Percentiles rank a stretch among this genome's conserved stretches.
phyloP scores from a whole-genome alignment of 2,329 filamentous ascomycete genomes.

The Ophiocordyceps camponoti-floridani region DNA sequence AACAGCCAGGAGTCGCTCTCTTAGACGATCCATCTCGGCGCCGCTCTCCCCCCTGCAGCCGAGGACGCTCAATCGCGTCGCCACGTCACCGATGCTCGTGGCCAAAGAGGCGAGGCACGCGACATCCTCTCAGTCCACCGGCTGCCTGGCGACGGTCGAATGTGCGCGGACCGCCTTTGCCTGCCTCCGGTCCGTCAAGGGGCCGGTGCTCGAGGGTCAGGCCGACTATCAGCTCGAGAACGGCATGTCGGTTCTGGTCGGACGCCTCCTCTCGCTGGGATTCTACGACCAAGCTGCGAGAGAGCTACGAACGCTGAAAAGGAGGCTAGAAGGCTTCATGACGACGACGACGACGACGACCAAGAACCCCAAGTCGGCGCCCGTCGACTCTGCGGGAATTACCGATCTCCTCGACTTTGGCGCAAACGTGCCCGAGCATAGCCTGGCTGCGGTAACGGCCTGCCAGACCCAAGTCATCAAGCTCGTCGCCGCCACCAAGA shows the following conservation, averaged over 20 bases:
- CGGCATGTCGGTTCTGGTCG: slow-evolving; percentile 52
- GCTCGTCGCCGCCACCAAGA: slow-evolving; percentile 41
- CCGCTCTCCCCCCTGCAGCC: slow-evolving; percentile 44
- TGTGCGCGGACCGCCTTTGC: slow-evolving; percentile 51
- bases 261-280: slow-evolving; percentile 45
- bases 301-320: slow-evolving; percentile 50
- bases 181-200: slow-evolving; percentile 40
- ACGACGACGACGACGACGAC: slow-evolving; percentile 9
- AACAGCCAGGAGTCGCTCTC: slow-evolving; percentile 18
- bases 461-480: slow-evolving; percentile 49
- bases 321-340: slow-evolving; percentile 29
- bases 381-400: slow-evolving; percentile 17
- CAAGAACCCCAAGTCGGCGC: slow-evolving; percentile 12
- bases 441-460: slow-evolving; percentile 37
- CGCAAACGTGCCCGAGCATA: slow-evolving; percentile 20
- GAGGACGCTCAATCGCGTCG: slow-evolving; percentile 40
- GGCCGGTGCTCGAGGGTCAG: slow-evolving; percentile 32
- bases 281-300: slow-evolving; percentile 51
- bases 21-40: slow-evolving; percentile 37
- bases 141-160: slow-evolving; percentile 42
- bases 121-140: slow-evolving; percentile 16
- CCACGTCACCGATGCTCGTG: slow-evolving; percentile 29
- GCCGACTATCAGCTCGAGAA: slow-evolving; percentile 51
- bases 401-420: slow-evolving; percentile 46
- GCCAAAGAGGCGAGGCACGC: slow-evolving; percentile 14